Conservation (phyloP, 305 asterid species). For the Fraxinus sp. region DNA sequence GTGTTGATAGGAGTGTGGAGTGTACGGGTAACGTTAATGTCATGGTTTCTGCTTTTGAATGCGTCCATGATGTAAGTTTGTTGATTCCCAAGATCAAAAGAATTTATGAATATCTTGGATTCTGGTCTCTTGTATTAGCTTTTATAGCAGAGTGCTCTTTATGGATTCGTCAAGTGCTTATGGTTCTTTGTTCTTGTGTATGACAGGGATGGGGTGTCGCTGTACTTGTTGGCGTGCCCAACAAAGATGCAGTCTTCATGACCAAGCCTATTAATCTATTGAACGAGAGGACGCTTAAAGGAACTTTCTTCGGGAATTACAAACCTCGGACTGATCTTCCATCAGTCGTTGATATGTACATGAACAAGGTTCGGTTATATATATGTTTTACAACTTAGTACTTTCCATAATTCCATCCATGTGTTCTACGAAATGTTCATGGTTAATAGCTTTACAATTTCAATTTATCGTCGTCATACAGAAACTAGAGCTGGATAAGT, state of each 20-base stretch:
- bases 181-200: background rate
- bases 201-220: constrained; percentile 64
- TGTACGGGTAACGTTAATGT: constrained; percentile 55
- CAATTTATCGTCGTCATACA: background rate
- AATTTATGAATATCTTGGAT: too few species aligned
- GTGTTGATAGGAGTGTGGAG: constrained; percentile 57
- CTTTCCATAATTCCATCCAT: background rate
- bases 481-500: constrained; percentile 32
- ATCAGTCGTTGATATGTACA: constrained; percentile 48
- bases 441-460: background rate
- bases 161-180: background rate
- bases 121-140: background rate
- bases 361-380: constrained; percentile 42
- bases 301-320: constrained; percentile 62
- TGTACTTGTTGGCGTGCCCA: constrained; percentile 55
- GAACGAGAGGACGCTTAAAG: constrained; percentile 59
- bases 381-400: background rate
- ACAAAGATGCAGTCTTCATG: constrained; percentile 45
- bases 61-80: constrained; percentile 52
- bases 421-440: background rate
- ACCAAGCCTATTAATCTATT: constrained; percentile 51
- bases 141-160: too few species aligned
- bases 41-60: constrained; percentile 70
- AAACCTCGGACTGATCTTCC: constrained; percentile 60
- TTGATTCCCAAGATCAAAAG: background rate